Evolutionary conservation across 2,329 filamentous ascomycete genomes (phyloP), one percentile per base, ranked within the genome.

Genomic region (Furcasterigmium sp.): DNA sequence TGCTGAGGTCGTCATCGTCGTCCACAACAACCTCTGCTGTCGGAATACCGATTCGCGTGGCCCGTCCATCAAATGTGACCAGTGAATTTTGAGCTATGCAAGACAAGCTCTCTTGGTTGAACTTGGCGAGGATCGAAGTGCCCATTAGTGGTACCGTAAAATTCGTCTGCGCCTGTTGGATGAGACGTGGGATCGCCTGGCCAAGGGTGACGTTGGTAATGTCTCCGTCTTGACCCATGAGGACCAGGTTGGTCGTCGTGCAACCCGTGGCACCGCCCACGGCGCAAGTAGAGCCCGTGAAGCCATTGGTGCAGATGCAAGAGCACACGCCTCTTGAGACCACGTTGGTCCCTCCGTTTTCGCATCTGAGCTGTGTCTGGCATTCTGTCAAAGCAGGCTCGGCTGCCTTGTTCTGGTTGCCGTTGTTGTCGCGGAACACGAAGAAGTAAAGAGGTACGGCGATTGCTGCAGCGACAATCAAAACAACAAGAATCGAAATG

Each of bases 271-370:
- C 60, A 39, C 69, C 70, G 2, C 64, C 59, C 19, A 63, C 60
- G 5, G 69, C 71, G 56, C 78, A 81, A 46, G 75, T 69, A 18
- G 66, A 63, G 13, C 76, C 75, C 0, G 86, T 91, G 60, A 91
- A 97, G 2, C 91, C 89, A 54, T 93, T 90, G 18, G 84, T 81
- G 63, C 91, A 98, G 35, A 96, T 80, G 60, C 91, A 98, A 11
- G 84, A 84, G 65, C 91, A 97, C 17, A 76, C 69, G 4, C 79
- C 76, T 44, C 79, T 71, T 14, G 76, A 78, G 17, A 89, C 64
- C 14, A 91, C 77, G 43, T 83, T 90, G 15, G 83, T 82, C 21
- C 91, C 91, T 9, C 88, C 89, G 51, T 97, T 95, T 41, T 77
- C 67, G 57, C 91, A 96, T 0, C 71, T 73, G 13, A 85, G 65